phyloP scores from a whole-genome alignment of 805 yeast species.

The Hanseniaspora lindneri region DNA sequence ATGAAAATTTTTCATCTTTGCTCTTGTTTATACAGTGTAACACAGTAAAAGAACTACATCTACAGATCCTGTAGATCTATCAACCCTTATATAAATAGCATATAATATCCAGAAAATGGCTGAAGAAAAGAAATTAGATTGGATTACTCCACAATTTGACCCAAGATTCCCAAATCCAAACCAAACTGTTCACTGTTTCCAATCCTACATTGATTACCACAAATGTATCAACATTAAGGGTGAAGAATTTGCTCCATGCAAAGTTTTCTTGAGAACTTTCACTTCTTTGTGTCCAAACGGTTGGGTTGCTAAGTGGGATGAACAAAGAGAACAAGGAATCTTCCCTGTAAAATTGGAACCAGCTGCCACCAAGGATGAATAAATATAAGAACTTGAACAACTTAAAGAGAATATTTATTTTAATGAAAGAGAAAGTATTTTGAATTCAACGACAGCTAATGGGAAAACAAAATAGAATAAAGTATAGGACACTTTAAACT shows the following conservation, averaged over 20 bases:
- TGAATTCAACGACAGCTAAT: background rate
- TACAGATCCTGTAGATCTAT: background rate
- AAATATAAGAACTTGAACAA: background rate
- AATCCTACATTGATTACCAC: constrained; percentile 94
- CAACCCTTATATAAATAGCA: background rate
- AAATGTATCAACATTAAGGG: constrained; percentile 94
- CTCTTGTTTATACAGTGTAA: background rate
- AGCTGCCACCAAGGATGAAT: constrained; percentile 14
- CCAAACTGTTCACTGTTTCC: constrained; percentile 98
- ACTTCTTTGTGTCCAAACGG: constrained; percentile 73
- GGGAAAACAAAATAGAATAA: background rate
- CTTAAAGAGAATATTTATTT: background rate
- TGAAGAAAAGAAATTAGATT: constrained; percentile 19
- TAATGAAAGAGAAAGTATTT: background rate
- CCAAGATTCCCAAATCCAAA: constrained; percentile 94
- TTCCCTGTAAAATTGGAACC: constrained; percentile 41
- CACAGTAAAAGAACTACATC: background rate
- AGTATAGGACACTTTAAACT: no score
- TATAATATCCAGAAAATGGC: constrained; percentile 8
- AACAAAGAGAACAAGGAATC: constrained; percentile 57
- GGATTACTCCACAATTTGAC: constrained; percentile 65
- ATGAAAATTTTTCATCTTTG: no score
- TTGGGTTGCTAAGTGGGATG: constrained; percentile 83
- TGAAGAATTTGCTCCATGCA: constrained; percentile 95
- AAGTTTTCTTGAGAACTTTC: constrained; percentile 85